Percentiles rank a stretch among this genome's conserved stretches.
phyloP scores from a whole-genome alignment of 768 basidiomycete genomes.

The Tubosaeta brunneosetosa region DNA sequence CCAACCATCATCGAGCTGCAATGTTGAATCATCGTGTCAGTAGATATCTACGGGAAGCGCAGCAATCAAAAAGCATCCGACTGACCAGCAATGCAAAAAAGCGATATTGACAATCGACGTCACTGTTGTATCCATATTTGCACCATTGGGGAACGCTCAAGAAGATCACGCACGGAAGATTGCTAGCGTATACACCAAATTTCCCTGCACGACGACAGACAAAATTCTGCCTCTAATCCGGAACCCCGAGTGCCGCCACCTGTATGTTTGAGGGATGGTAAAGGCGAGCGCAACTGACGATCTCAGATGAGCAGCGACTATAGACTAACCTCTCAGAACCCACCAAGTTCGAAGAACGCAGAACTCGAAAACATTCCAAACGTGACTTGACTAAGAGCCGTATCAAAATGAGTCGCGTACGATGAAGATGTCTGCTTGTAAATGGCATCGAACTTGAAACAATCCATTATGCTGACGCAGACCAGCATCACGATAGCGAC shows the following conservation, averaged over 20 bases:
- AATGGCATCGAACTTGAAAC: slow-evolving; percentile 4
- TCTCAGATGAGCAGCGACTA: background rate
- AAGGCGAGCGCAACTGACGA: slow-evolving; percentile 6
- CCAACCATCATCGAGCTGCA: background rate
- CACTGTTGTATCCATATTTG: background rate
- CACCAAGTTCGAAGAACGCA: slow-evolving; percentile 10
- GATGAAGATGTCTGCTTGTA: slow-evolving; percentile 4
- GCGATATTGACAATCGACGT: background rate
- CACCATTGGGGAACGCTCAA: background rate
- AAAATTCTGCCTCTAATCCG: background rate
- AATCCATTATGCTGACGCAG: background rate
- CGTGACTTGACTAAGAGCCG: slow-evolving; percentile 2
- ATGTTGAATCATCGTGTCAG: background rate
- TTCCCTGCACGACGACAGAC: slow-evolving; percentile 2
- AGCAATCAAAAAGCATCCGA: background rate
- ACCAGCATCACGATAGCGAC: slow-evolving; percentile 1
- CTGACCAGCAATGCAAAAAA: background rate
- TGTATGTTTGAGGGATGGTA: slow-evolving; percentile 1
- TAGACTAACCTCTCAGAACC: background rate
- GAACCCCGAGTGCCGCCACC: background rate
- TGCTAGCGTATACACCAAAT: slow-evolving; percentile 4
- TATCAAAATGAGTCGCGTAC: background rate
- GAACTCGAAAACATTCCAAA: slow-evolving; percentile 8
- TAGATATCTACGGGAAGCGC: background rate
- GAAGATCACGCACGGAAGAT: slow-evolving; percentile 8